Base-by-base conservation (phyloP, 179 eudicot genomes). In the Amaranthus tricolor region DNA sequence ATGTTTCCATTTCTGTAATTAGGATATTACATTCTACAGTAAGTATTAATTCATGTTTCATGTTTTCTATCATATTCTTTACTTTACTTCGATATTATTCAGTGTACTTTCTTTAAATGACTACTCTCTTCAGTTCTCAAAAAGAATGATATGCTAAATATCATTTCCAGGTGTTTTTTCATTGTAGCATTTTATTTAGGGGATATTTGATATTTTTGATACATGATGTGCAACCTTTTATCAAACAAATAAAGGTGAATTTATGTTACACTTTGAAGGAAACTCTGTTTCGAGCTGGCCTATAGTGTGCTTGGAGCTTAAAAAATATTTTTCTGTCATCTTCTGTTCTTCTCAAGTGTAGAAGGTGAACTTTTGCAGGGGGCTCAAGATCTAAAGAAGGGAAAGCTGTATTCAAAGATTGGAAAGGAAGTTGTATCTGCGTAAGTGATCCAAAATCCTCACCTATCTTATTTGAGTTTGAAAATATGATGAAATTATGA, bases 381-480 rank as follows among this genome's bases (percentile, higher is more conserved):
- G n/a, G 88, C 86, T 68, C 88, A 94, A 74, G 85, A 92, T 80
- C 88, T 85, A 55, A 94, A 90, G 91, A 92, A 90, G 85, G 81
- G 80, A 51, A 94, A 94, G 87, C 77, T 92, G 61, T 90, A 85
- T 74, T 66, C 93, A 45, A 90, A 75, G 84, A 80, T 92, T 24
- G 97, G 98, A 79, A 94, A 94, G 85, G 90, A 94, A 88, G 94
- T 90, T 68, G 86, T 94, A 76, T 94, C 97, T 66, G 98, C 93
- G 97, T 92, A 88, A 88, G 98, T 84, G 62, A 21, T 71, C 80
- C 57, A 31, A 54, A 68, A 65, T 19, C 50, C 15, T 49, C 20
- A 59, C 55, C 44, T 11, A 54, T 65, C 63, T 8, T 45, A 45
- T 65, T 24, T 48, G 40, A 9, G 31, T 52, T 49, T 19, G 40